phyloP scores from a whole-genome alignment of 176 grass and related monocot species.

The Carex myosuroides region DNA sequence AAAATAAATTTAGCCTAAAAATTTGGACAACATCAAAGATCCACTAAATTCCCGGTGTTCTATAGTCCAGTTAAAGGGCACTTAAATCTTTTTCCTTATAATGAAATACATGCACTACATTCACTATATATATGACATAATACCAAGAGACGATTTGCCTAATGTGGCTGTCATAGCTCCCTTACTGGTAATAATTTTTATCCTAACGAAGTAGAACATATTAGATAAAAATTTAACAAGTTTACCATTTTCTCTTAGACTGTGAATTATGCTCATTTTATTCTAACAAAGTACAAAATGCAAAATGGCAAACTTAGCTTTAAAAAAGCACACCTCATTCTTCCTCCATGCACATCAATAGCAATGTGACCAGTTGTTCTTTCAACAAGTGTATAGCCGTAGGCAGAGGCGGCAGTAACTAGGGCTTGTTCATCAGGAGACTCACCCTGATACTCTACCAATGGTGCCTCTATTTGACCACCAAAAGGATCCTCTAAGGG shows the following conservation, averaged over 20 bases:
- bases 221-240: neutral
- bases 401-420: conserved; percentile 77
- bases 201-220: neutral
- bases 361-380: conserved; percentile 92
- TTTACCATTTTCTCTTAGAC: neutral
- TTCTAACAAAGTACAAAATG: neutral
- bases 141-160: neutral
- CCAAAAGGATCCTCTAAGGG: conserved; percentile 29
- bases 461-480: neutral
- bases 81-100: neutral
- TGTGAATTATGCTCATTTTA: neutral
- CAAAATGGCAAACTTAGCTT: neutral
- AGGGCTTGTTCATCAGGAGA: conserved; percentile 98
- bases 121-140: neutral
- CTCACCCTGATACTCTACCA: conserved; percentile 91
- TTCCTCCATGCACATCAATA: conserved; percentile 81
- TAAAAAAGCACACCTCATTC: conserved; percentile 52
- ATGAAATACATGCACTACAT: neutral
- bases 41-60: neutral
- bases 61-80: neutral
- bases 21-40: neutral
- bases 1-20: neutral
- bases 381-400: conserved; percentile 83
- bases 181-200: neutral
- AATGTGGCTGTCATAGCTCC: neutral